phyloP scores from a whole-genome alignment of 805 yeast species.

The Soucietia sequanensis region DNA sequence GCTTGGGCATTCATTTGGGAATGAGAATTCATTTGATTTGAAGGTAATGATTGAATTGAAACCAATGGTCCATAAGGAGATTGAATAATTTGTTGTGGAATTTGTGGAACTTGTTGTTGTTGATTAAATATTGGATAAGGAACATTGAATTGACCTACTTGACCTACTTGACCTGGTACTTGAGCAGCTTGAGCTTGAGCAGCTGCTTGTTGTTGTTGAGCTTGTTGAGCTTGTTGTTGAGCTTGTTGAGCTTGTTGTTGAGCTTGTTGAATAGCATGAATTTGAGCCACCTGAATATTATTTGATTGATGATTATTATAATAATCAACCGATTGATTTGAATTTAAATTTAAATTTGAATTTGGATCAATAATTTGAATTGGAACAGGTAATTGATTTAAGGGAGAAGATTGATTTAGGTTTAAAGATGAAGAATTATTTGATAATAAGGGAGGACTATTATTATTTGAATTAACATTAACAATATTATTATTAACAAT shows the following conservation, averaged over 20 bases:
- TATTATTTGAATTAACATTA: background rate
- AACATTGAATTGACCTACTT: constrained; percentile 1
- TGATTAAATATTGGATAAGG: constrained; percentile 2
- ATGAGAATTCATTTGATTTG: constrained; percentile 3
- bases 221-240: constrained; percentile 3
- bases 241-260: constrained; percentile 1
- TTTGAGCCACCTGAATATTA: background rate
- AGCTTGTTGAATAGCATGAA: background rate
- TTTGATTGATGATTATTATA: no score
- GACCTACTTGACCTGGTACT: no score
- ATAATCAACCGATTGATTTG: background rate
- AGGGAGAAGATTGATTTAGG: background rate
- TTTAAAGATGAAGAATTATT: background rate
- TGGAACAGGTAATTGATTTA: background rate
- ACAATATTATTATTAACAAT: background rate
- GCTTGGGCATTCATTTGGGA: constrained; percentile 6
- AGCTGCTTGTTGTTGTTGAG: background rate
- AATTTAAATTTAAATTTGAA: background rate
- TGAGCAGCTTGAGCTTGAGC: constrained; percentile 2
- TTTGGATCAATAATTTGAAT: background rate
- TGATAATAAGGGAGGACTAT: background rate
- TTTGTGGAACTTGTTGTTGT: background rate
- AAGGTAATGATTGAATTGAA: constrained; percentile 19
- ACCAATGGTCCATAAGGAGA: constrained; percentile 28
- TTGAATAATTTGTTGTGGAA: constrained; percentile 13